Percentiles rank a stretch among this genome's conserved stretches.
Conservation (phyloP, 2,329 filamentous ascomycete genomes). For the Exophiala calicioides region DNA sequence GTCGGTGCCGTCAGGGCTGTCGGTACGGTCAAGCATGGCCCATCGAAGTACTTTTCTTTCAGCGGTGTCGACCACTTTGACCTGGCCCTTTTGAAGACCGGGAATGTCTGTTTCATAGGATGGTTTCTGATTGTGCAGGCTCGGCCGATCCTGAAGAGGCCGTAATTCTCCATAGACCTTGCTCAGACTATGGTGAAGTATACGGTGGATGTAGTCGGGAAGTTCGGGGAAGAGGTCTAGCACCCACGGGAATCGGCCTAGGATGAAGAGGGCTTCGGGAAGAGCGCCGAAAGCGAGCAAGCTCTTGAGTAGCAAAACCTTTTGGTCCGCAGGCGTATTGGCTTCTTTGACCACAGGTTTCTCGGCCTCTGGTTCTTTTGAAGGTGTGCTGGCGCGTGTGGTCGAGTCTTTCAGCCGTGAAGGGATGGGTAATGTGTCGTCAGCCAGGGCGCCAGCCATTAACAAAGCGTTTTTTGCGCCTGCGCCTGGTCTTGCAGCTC, state of each 20-base stretch:
- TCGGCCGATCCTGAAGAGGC: slow-evolving; percentile 46
- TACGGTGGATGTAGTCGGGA: slow-evolving; percentile 77
- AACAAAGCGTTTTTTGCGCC: slow-evolving; percentile 77
- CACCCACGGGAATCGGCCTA: slow-evolving; percentile 91
- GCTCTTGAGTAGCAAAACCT: slow-evolving; percentile 78
- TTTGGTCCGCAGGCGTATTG: slow-evolving; percentile 80
- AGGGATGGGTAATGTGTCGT: slow-evolving; percentile 67
- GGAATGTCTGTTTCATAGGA: slow-evolving; percentile 63
- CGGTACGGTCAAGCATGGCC: slow-evolving; percentile 77
- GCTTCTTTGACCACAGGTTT: slow-evolving; percentile 46
- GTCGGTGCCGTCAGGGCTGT: slow-evolving; percentile 70
- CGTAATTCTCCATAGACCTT: slow-evolving; percentile 65
- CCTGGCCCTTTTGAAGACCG: slow-evolving; percentile 67
- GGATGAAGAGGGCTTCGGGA: slow-evolving; percentile 87
- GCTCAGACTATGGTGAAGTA: slow-evolving; percentile 77
- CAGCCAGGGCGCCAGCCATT: slow-evolving; percentile 80
- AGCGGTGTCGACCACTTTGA: slow-evolving; percentile 61
- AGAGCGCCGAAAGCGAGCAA: slow-evolving; percentile 88
- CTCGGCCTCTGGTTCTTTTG: slow-evolving; percentile 54
- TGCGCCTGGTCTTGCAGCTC: slow-evolving; percentile 67
- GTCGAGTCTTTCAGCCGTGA: slow-evolving; percentile 54
- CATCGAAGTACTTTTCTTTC: slow-evolving; percentile 73
- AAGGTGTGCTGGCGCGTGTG: slow-evolving; percentile 54
- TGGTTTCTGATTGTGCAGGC: slow-evolving; percentile 52
- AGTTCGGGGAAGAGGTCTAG: slow-evolving; percentile 81